Percentiles rank a stretch among this genome's conserved stretches.
These are phyloP conservation scores for Phytophthora podocarpi DNA, from an alignment of 352 stramenopile genomes.

Conservation along the genomic window DNA sequence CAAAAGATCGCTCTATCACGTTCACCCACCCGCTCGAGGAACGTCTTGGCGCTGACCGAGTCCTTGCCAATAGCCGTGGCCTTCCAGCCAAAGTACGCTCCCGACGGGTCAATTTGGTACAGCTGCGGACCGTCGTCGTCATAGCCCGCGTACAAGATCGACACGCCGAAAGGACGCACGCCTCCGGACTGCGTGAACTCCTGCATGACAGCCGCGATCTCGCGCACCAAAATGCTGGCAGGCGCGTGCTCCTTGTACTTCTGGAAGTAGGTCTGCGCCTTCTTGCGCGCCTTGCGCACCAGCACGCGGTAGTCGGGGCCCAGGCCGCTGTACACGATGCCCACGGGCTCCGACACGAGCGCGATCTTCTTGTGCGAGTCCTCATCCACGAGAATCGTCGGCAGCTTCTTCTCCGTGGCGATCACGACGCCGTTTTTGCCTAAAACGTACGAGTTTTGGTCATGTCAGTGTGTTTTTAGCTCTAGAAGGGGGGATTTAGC, in stretches of 20 bases:
- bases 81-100: conserved; percentile 99
- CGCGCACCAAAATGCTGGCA: conserved; percentile 95
- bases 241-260: conserved; percentile 96
- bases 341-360: conserved; percentile 89
- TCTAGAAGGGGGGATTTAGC: neutral
- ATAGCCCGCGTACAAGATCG: conserved; percentile 97
- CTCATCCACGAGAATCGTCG: conserved; percentile 95
- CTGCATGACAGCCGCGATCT: conserved; percentile 98
- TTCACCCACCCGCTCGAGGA: conserved; percentile 96
- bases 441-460: conserved; percentile 32
- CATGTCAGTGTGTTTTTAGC: neutral
- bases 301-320: conserved; percentile 99
- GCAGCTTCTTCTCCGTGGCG: conserved; percentile 98
- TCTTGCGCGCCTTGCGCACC: conserved; percentile 96
- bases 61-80: conserved; percentile 99
- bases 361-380: conserved; percentile 97
- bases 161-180: conserved; percentile 99
- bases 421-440: conserved; percentile 99
- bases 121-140: conserved; percentile 97
- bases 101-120: conserved; percentile 98
- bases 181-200: conserved; percentile 98
- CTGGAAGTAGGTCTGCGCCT: conserved; percentile 95
- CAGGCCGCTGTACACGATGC: conserved; percentile 98
- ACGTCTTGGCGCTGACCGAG: conserved; percentile 98
- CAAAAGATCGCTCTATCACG: neutral